phyloP scores from a whole-genome alignment of 2,329 filamentous ascomycete species.

The Madurella fahalii region DNA sequence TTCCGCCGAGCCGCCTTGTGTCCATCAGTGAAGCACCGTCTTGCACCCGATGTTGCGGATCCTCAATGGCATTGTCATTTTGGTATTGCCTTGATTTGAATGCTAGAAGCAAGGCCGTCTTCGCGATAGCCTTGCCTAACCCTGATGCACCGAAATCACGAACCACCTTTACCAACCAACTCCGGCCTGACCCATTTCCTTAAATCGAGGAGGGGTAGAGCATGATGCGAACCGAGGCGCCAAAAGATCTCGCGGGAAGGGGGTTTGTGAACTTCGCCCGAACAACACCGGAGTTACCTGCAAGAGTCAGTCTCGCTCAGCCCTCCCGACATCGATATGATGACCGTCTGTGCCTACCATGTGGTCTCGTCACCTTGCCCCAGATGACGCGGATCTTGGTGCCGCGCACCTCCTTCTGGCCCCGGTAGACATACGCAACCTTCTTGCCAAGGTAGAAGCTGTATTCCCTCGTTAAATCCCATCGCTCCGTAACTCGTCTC shows the following conservation, averaged over 20 bases:
- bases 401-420: constrained; percentile 88
- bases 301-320: constrained; percentile 9
- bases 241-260: constrained; percentile 94
- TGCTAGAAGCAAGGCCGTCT: constrained; percentile 49
- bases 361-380: constrained; percentile 95
- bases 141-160: constrained; percentile 56
- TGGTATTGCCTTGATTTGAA: constrained; percentile 47
- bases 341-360: constrained; percentile 58
- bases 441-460: constrained; percentile 98
- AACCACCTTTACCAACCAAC: constrained; percentile 61
- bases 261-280: constrained; percentile 96
- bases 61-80: constrained; percentile 29
- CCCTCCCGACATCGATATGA: background rate
- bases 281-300: constrained; percentile 96
- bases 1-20: constrained; percentile 15
- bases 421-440: constrained; percentile 98
- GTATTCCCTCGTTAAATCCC: constrained; percentile 27
- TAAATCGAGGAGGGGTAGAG: constrained; percentile 98
- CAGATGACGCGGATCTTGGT: constrained; percentile 99
- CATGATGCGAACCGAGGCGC: constrained; percentile 94
- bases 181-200: constrained; percentile 42
- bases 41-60: constrained; percentile 25
- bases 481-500: background rate
- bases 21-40: constrained; percentile 20
- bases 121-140: constrained; percentile 51